Conservation (phyloP, 2,329 filamentous ascomycete genomes). For the Onygenales sp. region DNA sequence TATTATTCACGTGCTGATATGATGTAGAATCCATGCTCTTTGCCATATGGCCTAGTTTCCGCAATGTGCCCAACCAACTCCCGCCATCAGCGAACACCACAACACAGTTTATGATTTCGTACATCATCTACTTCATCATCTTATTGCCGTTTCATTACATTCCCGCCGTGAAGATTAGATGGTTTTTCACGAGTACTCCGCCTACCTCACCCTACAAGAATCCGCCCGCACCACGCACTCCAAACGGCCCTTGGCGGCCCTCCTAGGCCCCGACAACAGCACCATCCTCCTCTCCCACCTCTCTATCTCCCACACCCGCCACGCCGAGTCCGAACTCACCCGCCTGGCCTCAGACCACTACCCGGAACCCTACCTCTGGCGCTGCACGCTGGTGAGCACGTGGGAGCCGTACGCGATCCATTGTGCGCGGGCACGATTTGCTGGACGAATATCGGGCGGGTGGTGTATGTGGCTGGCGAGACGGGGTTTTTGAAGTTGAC, state of each 20-base stretch:
- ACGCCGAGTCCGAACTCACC: neutral
- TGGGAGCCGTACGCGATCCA: neutral
- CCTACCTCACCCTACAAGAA: neutral
- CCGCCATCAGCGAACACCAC: too few species aligned
- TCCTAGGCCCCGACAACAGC: neutral
- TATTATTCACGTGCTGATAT: too few species aligned
- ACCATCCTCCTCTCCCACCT: neutral
- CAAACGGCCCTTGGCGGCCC: neutral
- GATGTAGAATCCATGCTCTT: too few species aligned
- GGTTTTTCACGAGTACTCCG: neutral
- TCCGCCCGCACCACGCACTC: neutral
- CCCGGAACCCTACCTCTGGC: neutral
- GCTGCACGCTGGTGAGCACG: neutral
- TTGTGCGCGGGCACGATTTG: neutral
- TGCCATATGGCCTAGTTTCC: too few species aligned
- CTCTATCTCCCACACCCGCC: neutral
- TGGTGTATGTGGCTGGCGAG: neutral
- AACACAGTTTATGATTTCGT: too few species aligned
- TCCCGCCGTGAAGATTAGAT: too few species aligned
- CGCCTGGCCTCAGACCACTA: neutral
- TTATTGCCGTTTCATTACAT: too few species aligned
- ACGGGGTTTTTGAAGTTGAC: neutral
- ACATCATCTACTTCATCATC: too few species aligned
- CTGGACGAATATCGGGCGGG: neutral
- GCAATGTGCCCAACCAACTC: too few species aligned